Evolutionary conservation across 208 protist species (phyloP), one percentile per base, ranked within the genome.

Genomic region (Sergeia podlipaevii): DNA sequence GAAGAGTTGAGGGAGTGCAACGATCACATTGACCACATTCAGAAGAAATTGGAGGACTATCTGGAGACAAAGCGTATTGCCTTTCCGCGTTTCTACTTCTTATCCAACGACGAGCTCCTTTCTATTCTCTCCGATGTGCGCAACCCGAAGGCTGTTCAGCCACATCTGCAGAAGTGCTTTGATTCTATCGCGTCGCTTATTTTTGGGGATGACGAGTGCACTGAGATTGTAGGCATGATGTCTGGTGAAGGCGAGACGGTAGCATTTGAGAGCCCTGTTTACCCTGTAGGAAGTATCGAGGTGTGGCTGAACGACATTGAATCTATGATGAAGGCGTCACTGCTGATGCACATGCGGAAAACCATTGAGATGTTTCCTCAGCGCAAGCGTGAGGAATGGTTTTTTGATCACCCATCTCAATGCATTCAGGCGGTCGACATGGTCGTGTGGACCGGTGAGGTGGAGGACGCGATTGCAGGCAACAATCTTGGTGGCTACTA

Each of bases 31-130:
- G 97, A 98, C 56, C 67, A 90, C 34, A 96, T 98, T 60, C 95
- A 98, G 57, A 98, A 98, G 77, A 73, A 74, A 41, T 62, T 99
- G 18, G 92, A 98, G 65, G 87, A 98, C 32, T 99, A 98, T 68
- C 74, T 99, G 13, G 96, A 98, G 53, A 97, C 96, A 18, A 98
- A 99, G 74, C 72, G 97, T 37, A 74, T 86, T 39, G 89, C 87
- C 10, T 99, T 99, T 66, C 96, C 97, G 41, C 84, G 97, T 15
- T 98, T 99, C 72, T 99, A 97, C 74, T 99, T 99, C 71, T 72
- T 99, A 4, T 98, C 96, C 27, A 98, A 98, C 74, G 97, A 99
- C 76, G 97, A 99, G 73, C 75, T 99, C 43, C 85, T 99, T 21
- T 97, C 97, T 29, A 99, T 99, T 65, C 75, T 99, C 23, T 96